Base-by-base conservation (phyloP, 179 eudicot genomes). In the Spergularia azorica region DNA sequence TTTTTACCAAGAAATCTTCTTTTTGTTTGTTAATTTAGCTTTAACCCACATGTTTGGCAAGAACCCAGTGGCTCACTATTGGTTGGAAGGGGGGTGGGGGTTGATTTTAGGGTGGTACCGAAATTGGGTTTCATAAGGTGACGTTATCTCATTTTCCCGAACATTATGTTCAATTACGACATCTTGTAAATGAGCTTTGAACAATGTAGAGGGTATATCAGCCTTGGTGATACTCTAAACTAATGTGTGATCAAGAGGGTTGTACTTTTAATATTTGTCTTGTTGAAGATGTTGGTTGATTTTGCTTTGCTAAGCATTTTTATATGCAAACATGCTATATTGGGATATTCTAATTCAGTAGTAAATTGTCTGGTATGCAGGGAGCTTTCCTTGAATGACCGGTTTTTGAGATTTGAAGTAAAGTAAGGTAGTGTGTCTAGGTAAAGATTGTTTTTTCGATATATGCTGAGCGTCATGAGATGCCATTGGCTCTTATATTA, bases 221-320 rank as follows among this genome's bases (percentile, higher is more conserved):
- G 72, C 21, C 2, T 50, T 48, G 57, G 17, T 68, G 72, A 57
- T 68, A 46, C 41, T 51, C 21, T 69, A 50, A 69, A 51, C 59
- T 50, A 69, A 13, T 20, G 48, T 43, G 18, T 10, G 57, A 58
- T 69, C 13, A 26, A 70, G 48, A 55, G 6, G 26, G 43, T 70
- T 21, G 62, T 13, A 55, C 11, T 70, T 52, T 70, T 13, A 56
- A 70, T 54, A 32, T 26, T 54, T 32, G 62, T 70, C 0, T 70
- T 70, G 50, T 32, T 54, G 43, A 52, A 52, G 60, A 70, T 54
- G 11, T 52, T 70, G 61, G 39, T 55, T 39, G 61, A 26, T 50
- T 69, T 69, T 69, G 57, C 20, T n/a, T 50, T 69, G 41, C 46
- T 67, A 2, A 65, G 20, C 51, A 2, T 2, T 67, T 32, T 50